Evolutionary conservation across 768 basidiomycete species (phyloP), one percentile per base, ranked within the genome.

Genomic region (Suillus occidentalis): DNA sequence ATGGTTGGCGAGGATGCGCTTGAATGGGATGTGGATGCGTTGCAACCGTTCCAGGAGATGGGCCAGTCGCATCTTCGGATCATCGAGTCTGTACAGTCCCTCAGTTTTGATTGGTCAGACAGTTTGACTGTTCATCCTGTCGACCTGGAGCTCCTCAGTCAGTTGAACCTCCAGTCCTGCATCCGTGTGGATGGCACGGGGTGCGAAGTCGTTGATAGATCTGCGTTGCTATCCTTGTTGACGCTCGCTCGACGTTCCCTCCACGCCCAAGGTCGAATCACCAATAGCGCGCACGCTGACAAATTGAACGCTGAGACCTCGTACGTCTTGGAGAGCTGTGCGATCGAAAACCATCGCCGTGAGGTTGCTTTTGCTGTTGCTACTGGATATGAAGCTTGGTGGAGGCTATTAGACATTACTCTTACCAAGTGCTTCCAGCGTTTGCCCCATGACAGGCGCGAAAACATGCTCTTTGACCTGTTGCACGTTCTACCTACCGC

Each of bases 61-160:
- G 90, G 90, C 4, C 95, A 95, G 72, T 90, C 91, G 0, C 87
- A 94, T 62, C 82, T 94, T 69, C 85, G 91, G 31, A 89, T 97
- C 74, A 89, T 97, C 70, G 95, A 97, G 75, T 87, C 94, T 61
- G 81, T 98, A 55, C 90, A 93, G 72, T 92, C 93, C 0, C 79
- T 98, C 69, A 87, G 89, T 73, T 90, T 98, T 68, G 89, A 92
- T 62, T 98, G 95, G 95, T 84, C 84, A 6, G 96, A 98, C 72
- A 85, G 84, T 63, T 77, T 93, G 50, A 74, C 80, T 14, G 85
- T 89, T 2, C 76, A 84, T 18, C 81, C 87, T 6, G 72, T 86
- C 58, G 81, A 89, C 25, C 73, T 93, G 62, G 83, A 89, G 63
- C 88, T 91, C 72, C 82, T 94, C 42, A 81, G 77, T 4, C 81